Base-by-base conservation (phyloP, 2,329 filamentous ascomycete species). In the Fusarium sarcochroum region DNA sequence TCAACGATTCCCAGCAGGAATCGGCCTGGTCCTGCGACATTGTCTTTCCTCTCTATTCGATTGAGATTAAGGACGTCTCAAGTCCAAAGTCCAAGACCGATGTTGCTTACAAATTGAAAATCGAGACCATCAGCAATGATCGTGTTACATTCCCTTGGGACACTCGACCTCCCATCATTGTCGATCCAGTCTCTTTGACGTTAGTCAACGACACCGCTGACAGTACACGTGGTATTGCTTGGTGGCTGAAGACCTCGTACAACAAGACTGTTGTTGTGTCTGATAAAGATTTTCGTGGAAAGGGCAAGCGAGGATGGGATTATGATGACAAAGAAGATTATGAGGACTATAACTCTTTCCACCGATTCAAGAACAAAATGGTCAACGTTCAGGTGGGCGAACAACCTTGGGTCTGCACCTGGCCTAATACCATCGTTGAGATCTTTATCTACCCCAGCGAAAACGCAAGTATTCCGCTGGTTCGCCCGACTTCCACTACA, bases 1-100 rank as follows among this genome's bases (percentile, higher is more conserved):
- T 92, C 62, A 81, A 82, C 32, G 82, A 90, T 57, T 80, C 83
- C 1, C 81, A 76, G 1, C 85, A 89, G 69, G 79, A 82, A n/a
- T 76, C 82, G 49, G 86, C 89, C 1, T 93, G 90, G 90, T 86
- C 82, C 60, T 93, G 90, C 74, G 82, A 86, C 14, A 80, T 91
- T 30, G 79, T 49, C 2, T 80, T 81, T 45, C 78, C 79, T 7
- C 78, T 82, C 44, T 83, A 84, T 50, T 76, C 79, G 2, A 76
- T 88, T 77, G 76, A 79, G 2, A 76, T 89, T 18, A 66, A 62
- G 20, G 72, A 58, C 25, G 65, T 77, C 5, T 45, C 62, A 5
- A 70, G 23, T 11, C 15, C 66, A 3, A 17, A 76, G 15, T 72
- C 68, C 49, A 69, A 68, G 17, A 70, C 69, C 50, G 69, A 67